Base-by-base conservation (phyloP, 176 grass and related monocot genomes). In the Eleusine indica region DNA sequence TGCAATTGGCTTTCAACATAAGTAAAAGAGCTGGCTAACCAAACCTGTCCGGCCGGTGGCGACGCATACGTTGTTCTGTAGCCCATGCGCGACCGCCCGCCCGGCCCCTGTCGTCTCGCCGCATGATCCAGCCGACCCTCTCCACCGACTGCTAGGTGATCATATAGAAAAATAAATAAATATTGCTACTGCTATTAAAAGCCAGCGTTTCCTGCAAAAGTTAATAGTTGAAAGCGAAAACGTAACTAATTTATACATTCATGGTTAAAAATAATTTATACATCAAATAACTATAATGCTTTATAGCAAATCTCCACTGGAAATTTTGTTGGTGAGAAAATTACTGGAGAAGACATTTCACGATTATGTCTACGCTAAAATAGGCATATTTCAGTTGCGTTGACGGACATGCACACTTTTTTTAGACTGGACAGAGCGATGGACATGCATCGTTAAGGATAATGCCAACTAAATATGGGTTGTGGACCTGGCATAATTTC, bases 1-100 rank as follows among this genome's bases (percentile, higher is more conserved):
- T 60, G n/a, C 49, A 47, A 90, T 78, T 90, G 74, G 83, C 41
- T 72, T 82, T 41, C 42, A 49, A 35, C 58, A 78, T 17, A 21
- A 66, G 72, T 71, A 68, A 67, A 78, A 82, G 37, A 54, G 78
- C 6, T 28, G 44, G 67, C 66, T 78, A 44, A 89, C 82, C 72
- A 40, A 39, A 75, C 71, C 21, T 76, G 71, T 82, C 56, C 41
- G 54, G 67, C 14, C 61, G 8, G 48, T 22, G 21, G 14, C 16
- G 41, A 42, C 35, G 47, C 35, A 12, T 67, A 28, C 41, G 14
- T 0, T 84, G 37, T 57, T 56, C 54, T 73, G 81, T 41, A 49
- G 63, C 81, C 65, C 15, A 38, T 42, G 80, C 80, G 49, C 58
- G 25, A 66, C 66, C 17, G 51, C 49, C 48, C 9, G 49, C 51